Conservation (phyloP, 306 rosid species). For the Sindora glabra region DNA sequence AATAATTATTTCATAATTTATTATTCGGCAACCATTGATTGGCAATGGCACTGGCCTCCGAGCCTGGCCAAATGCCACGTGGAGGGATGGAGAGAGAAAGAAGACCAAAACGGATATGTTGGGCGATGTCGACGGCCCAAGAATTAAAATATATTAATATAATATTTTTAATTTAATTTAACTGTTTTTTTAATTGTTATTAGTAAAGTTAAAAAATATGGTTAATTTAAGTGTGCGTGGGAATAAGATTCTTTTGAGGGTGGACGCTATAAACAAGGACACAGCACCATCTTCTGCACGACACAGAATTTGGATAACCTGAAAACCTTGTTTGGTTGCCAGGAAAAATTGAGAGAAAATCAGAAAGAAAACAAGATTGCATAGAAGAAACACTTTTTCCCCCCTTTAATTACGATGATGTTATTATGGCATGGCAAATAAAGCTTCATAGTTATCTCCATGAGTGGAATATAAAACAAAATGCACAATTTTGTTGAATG, state of each 20-base stretch:
- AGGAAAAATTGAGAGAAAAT: constrained; percentile 14
- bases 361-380: not conserved
- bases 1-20: not conserved
- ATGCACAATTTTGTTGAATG: constrained; percentile 37
- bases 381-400: too few species aligned
- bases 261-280: constrained; percentile 46
- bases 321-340: constrained; percentile 22
- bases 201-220: not conserved
- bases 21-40: constrained; percentile 18
- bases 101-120: constrained; percentile 45
- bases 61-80: constrained; percentile 54
- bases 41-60: constrained; percentile 29
- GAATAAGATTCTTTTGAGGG: constrained; percentile 35
- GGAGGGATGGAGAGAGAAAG: constrained; percentile 43
- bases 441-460: constrained; percentile 16
- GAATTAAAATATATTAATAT: constrained; percentile 32
- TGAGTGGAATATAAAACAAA: constrained; percentile 25
- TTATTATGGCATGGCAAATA: constrained; percentile 20
- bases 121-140: constrained; percentile 69
- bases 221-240: constrained; percentile 32
- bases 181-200: too few species aligned
- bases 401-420: too few species aligned
- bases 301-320: constrained; percentile 7
- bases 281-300: constrained; percentile 37
- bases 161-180: too few species aligned